Base-by-base conservation (phyloP, 306 rosid genomes). In the Astragalus glycyphyllos region DNA sequence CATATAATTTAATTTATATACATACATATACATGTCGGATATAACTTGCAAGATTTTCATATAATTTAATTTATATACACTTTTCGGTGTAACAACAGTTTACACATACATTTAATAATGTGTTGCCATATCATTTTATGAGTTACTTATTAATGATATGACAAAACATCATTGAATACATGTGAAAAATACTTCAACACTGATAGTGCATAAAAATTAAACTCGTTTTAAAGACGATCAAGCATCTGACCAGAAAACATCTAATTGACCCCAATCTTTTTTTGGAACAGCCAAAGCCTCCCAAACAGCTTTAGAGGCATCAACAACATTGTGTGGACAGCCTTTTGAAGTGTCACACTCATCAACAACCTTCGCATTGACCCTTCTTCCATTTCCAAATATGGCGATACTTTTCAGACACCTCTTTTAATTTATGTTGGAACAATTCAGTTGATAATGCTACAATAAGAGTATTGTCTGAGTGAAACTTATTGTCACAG, bases 311-410 rank as follows among this genome's bases (percentile, higher is more conserved):
- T 54, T 73, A n/a, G 88, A 84, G 38, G 67, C 84, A 68, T 84
- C 88, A 44, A 84, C 82, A 38, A 72, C 31, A 5, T 84, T 78
- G n/a, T 78, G 68, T 0, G 1, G 0, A 32, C 88, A 84, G 0
- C 96, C 92, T 38, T 3, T 68, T 0, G 75, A 81, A 1, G 96
- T 86, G 26, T 86, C 92, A 77, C 90, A 86, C 71, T 86, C 90
- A 10, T 89, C 96, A 11, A 89, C 88, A 23, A 89, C 96, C 71
- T 2, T 62, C 0, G 86, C 95, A 3, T 46, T 51, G 31, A 87
- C 92, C 2, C 53, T 80, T 3, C 29, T 65, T 2, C 96, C 89
- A 57, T 86, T 81, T 1, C 62, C 96, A n/a, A 10, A 7, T 2
- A 89, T 82, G 54, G 40, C 71, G 44, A 89, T 76, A 14, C 67